Conservation (phyloP, 345 rosid species). For the Salix brachista region DNA sequence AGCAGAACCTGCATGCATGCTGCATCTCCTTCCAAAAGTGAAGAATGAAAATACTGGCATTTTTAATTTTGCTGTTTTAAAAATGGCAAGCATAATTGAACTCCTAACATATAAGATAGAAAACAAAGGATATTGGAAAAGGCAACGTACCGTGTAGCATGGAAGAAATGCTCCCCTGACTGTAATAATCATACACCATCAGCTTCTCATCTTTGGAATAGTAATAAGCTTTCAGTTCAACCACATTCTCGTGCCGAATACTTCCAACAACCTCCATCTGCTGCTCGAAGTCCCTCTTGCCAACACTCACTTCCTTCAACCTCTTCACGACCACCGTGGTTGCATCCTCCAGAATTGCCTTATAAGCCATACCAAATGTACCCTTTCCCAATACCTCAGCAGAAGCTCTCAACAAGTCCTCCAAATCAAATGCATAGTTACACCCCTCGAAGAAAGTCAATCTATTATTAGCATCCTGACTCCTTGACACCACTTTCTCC, state of each 20-base stretch:
- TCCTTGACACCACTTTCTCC: conserved; percentile 69
- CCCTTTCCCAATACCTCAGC: conserved; percentile 99
- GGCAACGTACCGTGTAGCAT: conserved; percentile 65
- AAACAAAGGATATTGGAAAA: neutral
- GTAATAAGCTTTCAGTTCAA: conserved; percentile 80
- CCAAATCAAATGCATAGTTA: conserved; percentile 81
- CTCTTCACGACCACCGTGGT: conserved; percentile 82
- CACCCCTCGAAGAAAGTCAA: conserved; percentile 94
- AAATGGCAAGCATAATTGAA: neutral
- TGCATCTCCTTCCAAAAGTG: neutral
- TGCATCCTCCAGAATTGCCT: conserved; percentile 80
- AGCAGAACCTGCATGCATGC: neutral
- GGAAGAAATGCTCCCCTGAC: conserved; percentile 63
- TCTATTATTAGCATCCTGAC: conserved; percentile 71
- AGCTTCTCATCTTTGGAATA: conserved; percentile 87
- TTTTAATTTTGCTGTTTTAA: neutral
- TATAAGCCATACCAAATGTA: conserved; percentile 85
- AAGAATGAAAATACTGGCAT: neutral
- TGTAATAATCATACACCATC: conserved; percentile 69
- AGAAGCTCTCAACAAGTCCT: conserved; percentile 93
- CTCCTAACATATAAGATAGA: neutral
- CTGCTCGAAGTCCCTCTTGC: conserved; percentile 86
- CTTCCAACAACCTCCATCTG: conserved; percentile 85
- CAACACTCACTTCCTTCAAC: conserved; percentile 70
- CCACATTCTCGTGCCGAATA: conserved; percentile 72